These are phyloP conservation scores for Lathyrus sativus DNA, from an alignment of 306 rosid species.

Conservation along the genomic window DNA sequence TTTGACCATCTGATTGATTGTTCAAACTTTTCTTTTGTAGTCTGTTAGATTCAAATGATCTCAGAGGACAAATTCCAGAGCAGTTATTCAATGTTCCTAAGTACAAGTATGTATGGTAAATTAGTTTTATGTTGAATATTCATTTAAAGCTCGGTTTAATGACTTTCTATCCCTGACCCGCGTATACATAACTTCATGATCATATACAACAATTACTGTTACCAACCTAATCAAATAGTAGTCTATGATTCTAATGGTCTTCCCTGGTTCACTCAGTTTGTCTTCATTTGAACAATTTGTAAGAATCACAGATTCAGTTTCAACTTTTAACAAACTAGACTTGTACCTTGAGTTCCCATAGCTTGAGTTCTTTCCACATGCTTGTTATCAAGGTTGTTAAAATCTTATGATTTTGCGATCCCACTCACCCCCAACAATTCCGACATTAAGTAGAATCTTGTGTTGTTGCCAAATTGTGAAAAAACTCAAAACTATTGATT, in stretches of 20 bases:
- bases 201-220: slow-evolving; percentile 9
- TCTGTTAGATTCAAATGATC: slow-evolving; percentile 64
- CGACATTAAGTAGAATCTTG: no score
- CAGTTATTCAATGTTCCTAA: slow-evolving; percentile 56
- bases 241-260: slow-evolving; percentile 27
- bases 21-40: slow-evolving; percentile 55
- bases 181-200: slow-evolving; percentile 2
- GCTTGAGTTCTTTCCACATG: no score
- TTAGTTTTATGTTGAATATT: slow-evolving; percentile 12
- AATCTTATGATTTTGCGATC: no score
- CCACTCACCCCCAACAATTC: no score
- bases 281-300: neutral
- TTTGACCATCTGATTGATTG: slow-evolving; percentile 40
- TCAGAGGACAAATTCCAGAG: slow-evolving; percentile 72
- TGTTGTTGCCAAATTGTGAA: no score
- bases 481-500: no score
- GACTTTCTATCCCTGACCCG: slow-evolving; percentile 8
- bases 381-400: no score
- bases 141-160: slow-evolving; percentile 16
- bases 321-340: no score
- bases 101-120: slow-evolving; percentile 62
- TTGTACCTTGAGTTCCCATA: no score
- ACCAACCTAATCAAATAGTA: slow-evolving; percentile 22
- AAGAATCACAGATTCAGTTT: neutral
- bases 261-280: no score